Percentiles rank a stretch among this genome's conserved stretches.
Conservation (phyloP, 257 asterid genomes). For the Haberlea rhodopensis region DNA sequence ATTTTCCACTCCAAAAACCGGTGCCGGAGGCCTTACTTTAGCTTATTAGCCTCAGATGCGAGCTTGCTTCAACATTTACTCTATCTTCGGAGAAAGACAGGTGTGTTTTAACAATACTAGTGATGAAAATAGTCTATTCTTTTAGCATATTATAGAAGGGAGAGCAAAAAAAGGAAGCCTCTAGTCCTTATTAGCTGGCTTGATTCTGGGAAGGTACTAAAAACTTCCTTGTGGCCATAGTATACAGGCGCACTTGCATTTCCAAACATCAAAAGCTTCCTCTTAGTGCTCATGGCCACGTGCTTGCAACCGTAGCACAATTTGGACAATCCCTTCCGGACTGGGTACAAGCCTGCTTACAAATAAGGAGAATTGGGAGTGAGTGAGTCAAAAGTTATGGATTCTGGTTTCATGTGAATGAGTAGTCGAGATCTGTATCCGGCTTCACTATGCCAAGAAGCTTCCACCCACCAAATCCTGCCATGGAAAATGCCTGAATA, state of each 20-base stretch:
- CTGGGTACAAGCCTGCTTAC: not conserved
- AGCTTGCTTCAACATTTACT: too few relatives aligned
- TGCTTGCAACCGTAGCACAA: not conserved
- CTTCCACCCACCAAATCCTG: constrained; percentile 96
- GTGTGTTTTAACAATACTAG: too few relatives aligned
- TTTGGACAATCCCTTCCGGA: not conserved
- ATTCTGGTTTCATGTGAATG: not conserved
- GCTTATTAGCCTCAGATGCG: too few relatives aligned
- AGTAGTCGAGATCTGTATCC: constrained; percentile 28
- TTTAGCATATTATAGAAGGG: too few relatives aligned
- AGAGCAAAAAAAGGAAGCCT: not conserved
- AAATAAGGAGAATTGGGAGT: not conserved
- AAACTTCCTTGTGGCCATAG: too few relatives aligned
- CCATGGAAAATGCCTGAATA: constrained; percentile 74
- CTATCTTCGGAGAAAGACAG: too few relatives aligned
- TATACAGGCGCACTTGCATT: too few relatives aligned
- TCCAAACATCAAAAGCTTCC: too few relatives aligned
- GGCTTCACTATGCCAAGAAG: constrained; percentile 77
- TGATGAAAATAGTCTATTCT: too few relatives aligned
- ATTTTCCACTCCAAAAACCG: too few relatives aligned
- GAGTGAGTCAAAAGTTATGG: not conserved
- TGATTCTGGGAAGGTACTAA: not conserved
- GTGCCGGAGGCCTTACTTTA: too few relatives aligned
- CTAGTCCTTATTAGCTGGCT: not conserved
- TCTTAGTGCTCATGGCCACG: too few relatives aligned